phyloP scores from a whole-genome alignment of 164 flowering plant genomes.

The Umbellularia californica region DNA sequence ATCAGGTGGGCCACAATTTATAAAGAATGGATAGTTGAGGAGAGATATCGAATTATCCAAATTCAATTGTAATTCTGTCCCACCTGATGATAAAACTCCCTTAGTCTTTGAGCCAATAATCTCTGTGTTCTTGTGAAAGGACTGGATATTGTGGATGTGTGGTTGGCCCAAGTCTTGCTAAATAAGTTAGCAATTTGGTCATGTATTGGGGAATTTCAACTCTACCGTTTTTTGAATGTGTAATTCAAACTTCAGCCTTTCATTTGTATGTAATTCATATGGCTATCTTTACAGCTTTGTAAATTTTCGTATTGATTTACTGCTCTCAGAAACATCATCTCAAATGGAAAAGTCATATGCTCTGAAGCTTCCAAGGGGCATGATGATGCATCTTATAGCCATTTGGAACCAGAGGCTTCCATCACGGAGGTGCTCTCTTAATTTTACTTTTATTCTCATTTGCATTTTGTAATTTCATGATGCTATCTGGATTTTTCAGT shows the following conservation, averaged over 20 bases:
- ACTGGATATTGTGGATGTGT: background rate
- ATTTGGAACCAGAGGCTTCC: background rate
- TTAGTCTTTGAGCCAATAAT: background rate
- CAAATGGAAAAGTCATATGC: constrained; percentile 43
- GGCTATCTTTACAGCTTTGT: background rate
- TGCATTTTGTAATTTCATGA: constrained; percentile 2
- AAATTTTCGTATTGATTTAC: background rate
- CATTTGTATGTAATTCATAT: too few species aligned
- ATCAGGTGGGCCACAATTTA: background rate
- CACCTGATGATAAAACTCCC: background rate
- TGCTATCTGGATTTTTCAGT: background rate
- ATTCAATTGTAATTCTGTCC: background rate
- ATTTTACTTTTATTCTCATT: constrained; percentile 2
- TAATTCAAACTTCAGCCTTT: background rate
- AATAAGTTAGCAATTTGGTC: background rate
- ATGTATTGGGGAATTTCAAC: background rate
- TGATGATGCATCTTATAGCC: background rate
- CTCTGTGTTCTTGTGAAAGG: background rate
- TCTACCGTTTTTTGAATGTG: background rate
- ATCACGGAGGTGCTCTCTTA: constrained; percentile 38
- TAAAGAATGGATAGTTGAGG: background rate
- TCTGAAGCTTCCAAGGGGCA: constrained; percentile 27
- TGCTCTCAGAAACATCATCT: constrained; percentile 40
- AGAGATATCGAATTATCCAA: background rate
- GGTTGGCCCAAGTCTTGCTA: background rate